A percentile compares a stretch with the other conserved stretches of the same genome.
These are phyloP conservation scores for Pseudonitzschia pungens DNA, from an alignment of 108 stramenopile species.

Conservation along the genomic window DNA sequence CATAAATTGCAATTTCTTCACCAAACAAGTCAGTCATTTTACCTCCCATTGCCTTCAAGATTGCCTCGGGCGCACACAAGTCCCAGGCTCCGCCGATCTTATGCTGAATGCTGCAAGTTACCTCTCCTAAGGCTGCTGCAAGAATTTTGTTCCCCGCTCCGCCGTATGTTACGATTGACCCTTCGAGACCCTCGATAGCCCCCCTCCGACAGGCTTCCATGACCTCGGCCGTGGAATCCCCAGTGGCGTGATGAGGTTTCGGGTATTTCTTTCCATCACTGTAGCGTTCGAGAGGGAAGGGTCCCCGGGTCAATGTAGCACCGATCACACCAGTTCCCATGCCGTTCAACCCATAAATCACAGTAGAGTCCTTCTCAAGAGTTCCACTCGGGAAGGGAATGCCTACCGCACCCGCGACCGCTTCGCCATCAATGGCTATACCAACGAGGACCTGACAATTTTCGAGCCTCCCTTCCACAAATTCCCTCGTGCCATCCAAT, in stretches of 20 bases:
- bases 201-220: conserved; percentile 19
- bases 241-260: conserved; percentile 16
- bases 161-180: conserved; percentile 33
- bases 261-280: conserved; percentile 29
- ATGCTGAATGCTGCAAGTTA: conserved; percentile 14
- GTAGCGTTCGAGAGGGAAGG: conserved; percentile 24
- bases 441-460: conserved; percentile 71
- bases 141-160: conserved; percentile 42
- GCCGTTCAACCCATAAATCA: conserved; percentile 29
- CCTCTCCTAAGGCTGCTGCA: conserved; percentile 26
- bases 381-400: conserved; percentile 55
- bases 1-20: conserved; percentile 21
- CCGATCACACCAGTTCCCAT: conserved; percentile 31
- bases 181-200: conserved; percentile 19
- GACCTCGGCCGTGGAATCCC: conserved; percentile 18
- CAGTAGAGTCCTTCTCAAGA: conserved; percentile 26
- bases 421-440: conserved; percentile 48
- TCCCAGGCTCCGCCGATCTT: conserved; percentile 54
- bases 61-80: conserved; percentile 54
- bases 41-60: conserved; percentile 50
- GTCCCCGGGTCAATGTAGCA: conserved; percentile 26
- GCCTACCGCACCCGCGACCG: conserved; percentile 65
- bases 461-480: conserved; percentile 67
- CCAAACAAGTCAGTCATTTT: conserved; percentile 64
- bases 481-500: conserved; percentile 78